Base-by-base conservation (phyloP, 2,329 filamentous ascomycete genomes). In the Fusarium citri region DNA sequence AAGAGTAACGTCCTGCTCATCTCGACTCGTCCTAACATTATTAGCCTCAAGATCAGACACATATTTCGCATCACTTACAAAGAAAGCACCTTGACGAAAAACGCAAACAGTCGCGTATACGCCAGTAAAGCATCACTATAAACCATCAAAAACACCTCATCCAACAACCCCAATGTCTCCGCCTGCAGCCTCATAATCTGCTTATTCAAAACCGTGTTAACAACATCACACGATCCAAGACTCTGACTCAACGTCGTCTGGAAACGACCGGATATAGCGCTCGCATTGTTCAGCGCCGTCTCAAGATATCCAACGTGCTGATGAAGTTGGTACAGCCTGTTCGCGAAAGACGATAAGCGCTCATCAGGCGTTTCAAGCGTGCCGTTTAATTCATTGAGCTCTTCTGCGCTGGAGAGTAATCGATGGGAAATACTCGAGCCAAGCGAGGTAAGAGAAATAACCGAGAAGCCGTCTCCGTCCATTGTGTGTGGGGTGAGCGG, bases 391-490 rank as follows among this genome's bases (percentile, higher is more conserved):
- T 71, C 72, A 22, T 76, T 72, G 15, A 81, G 66, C 66, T 81
- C 79, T 28, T 72, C 71, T 0, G 71, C 69, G 22, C 74, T 74
- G 0, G 78, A 76, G 10, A 78, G 48, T 9, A 75, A 59, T 11
- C 76, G 74, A n/a, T 78, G 74, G 7, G 77, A 72, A 46, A 81
- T 76, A 41, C 72, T 70, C 15, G 75, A 70, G 51, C 76, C 77
- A 12, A 76, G 71, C 0, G 78, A 76, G 5, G 77, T 77, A 12
- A 80, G 59, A n/a, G 78, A 77, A 7, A 76, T 69, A 43, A 77
- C 73, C 14, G 79, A 79, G 72, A 79, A 80, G 51, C 77, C 74
- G 62, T 78, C 74, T 48, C 76, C 71, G 56, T 79, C 75, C 79
- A 79, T 80, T 12, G 20, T 68, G 45, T 50, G 43, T 55, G 42